Evolutionary conservation across 139 green algal species (phyloP), one percentile per base, ranked within the genome.

Genomic region (Chlorella sp.): DNA sequence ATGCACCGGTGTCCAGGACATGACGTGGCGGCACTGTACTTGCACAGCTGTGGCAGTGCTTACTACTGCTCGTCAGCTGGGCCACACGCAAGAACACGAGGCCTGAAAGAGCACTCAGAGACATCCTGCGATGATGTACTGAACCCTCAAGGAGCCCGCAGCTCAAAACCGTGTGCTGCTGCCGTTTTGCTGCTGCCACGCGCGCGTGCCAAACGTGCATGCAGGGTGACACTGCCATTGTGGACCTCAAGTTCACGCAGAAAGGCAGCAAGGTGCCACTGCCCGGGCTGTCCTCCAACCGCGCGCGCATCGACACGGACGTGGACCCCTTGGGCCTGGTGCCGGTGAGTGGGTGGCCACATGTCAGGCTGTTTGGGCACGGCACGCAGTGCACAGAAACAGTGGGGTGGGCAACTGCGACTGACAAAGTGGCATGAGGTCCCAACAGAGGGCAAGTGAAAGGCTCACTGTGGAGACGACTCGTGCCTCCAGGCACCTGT

Each of bases 261-360:
- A 63, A 62, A 23, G 70, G 29, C 2, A 31, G 32, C 26, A 36
- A 30, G 23, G 14, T 50, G 51, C 20, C 71, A 5, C 74, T 88
- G 62, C 77, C 83, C 32, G 83, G 83, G 0, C 68, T 88, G 10
- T 69, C 55, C 32, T 64, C 78, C 24, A 62, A 72, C 14, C 69
- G 62, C 5, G 69, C 81, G 20, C 62, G 64, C 17, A 84, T 88
- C 49, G 83, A 88, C 75, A 83, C 83, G 6, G 79, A 85, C 49
- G 17, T 50, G 35, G 83, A 88, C 34, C 71, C 73, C 49, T 71
- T 88, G 50, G 76, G 64, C 23, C 78, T 87, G 24, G 74, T 61
- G 5, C 24, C 69, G 20, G 77, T 83, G 62, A 51, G 69, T n/a
- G n/a, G n/a, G n/a, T 36, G 26, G 23, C 22, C 4, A 27, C 5